phyloP scores from a whole-genome alignment of 1,139 yeast genomes.

The Geotrichum australiense region DNA sequence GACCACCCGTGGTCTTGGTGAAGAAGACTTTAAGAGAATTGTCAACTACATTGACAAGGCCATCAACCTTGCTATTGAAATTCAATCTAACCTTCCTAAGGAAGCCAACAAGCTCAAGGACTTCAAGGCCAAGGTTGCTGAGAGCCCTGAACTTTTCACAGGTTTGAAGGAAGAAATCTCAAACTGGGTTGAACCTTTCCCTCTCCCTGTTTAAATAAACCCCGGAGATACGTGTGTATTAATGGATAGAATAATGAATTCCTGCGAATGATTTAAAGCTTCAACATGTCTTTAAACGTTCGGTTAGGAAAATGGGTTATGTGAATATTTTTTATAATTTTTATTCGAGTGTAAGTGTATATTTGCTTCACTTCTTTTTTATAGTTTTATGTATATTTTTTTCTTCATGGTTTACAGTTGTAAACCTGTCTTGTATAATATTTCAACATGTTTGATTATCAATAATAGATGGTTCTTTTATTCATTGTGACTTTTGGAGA shows the following conservation, averaged over 20 bases:
- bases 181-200: constrained; percentile 91
- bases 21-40: constrained; percentile 68
- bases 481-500: too few relatives aligned
- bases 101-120: constrained; percentile 88
- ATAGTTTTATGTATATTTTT: neutral
- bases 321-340: neutral
- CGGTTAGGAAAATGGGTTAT: neutral
- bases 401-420: neutral
- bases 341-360: neutral
- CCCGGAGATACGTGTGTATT: neutral
- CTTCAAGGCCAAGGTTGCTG: constrained; percentile 74
- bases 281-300: constrained; percentile 12
- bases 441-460: constrained; percentile 13
- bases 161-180: constrained; percentile 70
- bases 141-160: constrained; percentile 59
- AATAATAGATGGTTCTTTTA: too few relatives aligned
- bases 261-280: constrained; percentile 5
- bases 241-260: too few relatives aligned
- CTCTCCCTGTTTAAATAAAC: constrained; percentile 54
- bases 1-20: constrained; percentile 92
- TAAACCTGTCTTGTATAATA: constrained; percentile 4
- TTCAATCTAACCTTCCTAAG: constrained; percentile 72
- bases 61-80: constrained; percentile 66
- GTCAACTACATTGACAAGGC: constrained; percentile 75
- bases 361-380: neutral